Conservation (phyloP, 2,329 filamentous ascomycete genomes). For the Fusarium buharicum region DNA sequence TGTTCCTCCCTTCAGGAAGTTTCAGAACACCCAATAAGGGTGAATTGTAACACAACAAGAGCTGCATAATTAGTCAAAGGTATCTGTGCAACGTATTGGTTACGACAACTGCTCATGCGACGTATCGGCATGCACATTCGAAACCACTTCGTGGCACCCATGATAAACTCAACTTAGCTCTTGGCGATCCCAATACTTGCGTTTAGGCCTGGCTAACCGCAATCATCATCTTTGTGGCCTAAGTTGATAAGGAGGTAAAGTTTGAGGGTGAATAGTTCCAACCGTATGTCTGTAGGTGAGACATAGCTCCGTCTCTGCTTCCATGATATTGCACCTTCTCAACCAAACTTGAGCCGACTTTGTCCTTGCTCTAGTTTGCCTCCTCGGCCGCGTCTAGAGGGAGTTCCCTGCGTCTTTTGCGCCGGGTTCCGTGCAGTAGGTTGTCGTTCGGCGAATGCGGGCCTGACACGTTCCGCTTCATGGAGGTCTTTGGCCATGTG, state of each 20-base stretch:
- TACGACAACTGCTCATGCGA: constrained; percentile 9
- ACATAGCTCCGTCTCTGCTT: constrained; percentile 3
- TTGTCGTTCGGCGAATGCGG: constrained; percentile 56
- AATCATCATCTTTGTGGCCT: constrained; percentile 11
- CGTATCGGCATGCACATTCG: constrained; percentile 1
- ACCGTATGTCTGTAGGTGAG: constrained; percentile 1
- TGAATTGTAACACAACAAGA: constrained; percentile 13
- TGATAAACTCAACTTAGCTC: neutral
- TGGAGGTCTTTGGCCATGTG: constrained; percentile 92
- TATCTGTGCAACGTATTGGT: constrained; percentile 11
- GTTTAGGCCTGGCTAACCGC: neutral
- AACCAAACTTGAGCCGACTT: constrained; percentile 69
- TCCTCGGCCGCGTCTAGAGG: constrained; percentile 55
- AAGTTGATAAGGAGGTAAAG: neutral
- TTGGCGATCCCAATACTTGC: neutral
- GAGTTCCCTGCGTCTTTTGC: constrained; percentile 49
- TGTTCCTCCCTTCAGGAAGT: constrained; percentile 3
- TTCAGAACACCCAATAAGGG: constrained; percentile 15
- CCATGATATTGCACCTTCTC: constrained; percentile 39
- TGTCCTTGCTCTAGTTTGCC: constrained; percentile 66
- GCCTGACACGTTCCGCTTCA: constrained; percentile 65
- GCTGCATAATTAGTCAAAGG: constrained; percentile 14
- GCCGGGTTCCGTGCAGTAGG: constrained; percentile 47
- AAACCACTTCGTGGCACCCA: neutral
- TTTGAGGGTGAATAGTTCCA: neutral